Conservation (phyloP, 2,329 filamentous ascomycete species). For the Anisogramma anomala region DNA sequence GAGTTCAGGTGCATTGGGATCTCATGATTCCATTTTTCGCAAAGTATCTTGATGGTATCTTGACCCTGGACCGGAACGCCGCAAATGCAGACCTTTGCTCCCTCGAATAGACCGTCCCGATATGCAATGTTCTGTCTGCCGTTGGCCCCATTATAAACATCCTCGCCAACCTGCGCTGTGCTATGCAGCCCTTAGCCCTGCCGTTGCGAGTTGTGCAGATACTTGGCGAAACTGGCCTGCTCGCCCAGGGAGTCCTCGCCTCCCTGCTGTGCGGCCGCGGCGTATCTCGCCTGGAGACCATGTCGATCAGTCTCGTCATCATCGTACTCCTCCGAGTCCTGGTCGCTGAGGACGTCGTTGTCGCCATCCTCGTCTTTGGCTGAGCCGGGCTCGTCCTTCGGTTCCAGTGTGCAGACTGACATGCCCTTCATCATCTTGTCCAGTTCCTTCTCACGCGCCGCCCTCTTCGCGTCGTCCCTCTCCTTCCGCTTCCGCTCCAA, state of each 20-base stretch:
- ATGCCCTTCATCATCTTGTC: slow-evolving; percentile 94
- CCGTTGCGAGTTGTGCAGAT: slow-evolving; percentile 34
- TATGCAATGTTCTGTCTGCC: slow-evolving; percentile 19
- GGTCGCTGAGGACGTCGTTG: slow-evolving; percentile 35
- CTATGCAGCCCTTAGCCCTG: neutral
- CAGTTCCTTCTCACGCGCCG: slow-evolving; percentile 65
- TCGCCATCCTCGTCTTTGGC: slow-evolving; percentile 21
- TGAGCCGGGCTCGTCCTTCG: slow-evolving; percentile 15
- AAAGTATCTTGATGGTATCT: slow-evolving; percentile 18
- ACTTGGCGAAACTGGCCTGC: slow-evolving; percentile 53
- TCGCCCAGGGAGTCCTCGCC: slow-evolving; percentile 39
- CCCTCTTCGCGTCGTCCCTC: slow-evolving; percentile 63
- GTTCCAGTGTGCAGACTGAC: slow-evolving; percentile 34
- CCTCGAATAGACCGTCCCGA: neutral
- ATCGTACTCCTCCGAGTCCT: slow-evolving; percentile 44
- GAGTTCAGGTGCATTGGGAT: slow-evolving; percentile 11
- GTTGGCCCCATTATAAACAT: neutral
- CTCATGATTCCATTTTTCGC: slow-evolving; percentile 9
- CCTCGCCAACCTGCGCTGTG: no score
- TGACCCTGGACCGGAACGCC: slow-evolving; percentile 18
- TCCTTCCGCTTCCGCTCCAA: slow-evolving; percentile 66
- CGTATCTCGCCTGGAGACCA: slow-evolving; percentile 64
- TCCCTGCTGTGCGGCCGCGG: slow-evolving; percentile 53
- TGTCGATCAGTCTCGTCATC: slow-evolving; percentile 50
- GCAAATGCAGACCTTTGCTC: slow-evolving; percentile 14